Evolutionary conservation across 371 early-diverging fungal species (phyloP).

Genomic region (Cokeromyces recurvatus): DNA sequence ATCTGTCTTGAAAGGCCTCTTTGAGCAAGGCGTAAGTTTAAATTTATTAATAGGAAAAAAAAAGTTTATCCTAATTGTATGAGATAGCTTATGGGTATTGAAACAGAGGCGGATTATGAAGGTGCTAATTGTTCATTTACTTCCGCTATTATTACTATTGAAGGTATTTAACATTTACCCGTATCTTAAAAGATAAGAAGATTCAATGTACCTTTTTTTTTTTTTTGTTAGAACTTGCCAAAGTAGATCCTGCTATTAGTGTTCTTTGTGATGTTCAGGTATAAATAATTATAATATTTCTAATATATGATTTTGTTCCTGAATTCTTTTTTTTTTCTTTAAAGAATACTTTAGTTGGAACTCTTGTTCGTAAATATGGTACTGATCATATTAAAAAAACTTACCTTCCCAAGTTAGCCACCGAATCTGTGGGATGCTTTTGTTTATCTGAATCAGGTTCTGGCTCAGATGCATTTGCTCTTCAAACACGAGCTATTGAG

Average conservation of each 20-base stretch:
- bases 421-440: conserved; percentile 88
- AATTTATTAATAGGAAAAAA: too few relatives aligned
- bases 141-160: conserved; percentile 88
- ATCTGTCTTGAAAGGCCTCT: conserved; percentile 77
- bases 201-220: too few relatives aligned
- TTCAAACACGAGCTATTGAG: conserved; percentile 88
- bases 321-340: too few relatives aligned
- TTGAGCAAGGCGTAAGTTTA: conserved; percentile 80
- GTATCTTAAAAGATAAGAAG: too few relatives aligned
- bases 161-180: conserved; percentile 43
- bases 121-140: conserved; percentile 91
- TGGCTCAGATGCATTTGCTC: conserved; percentile 96
- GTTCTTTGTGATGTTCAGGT: conserved; percentile 95
- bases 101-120: conserved; percentile 76
- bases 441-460: conserved; percentile 92
- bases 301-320: too few relatives aligned
- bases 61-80: too few relatives aligned
- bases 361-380: conserved; percentile 88
- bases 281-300: conserved; percentile 3
- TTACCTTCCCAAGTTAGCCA: conserved; percentile 82
- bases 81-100: conserved; percentile 97
- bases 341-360: conserved; percentile 93
- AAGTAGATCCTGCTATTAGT: conserved; percentile 91
- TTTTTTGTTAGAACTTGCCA: conserved; percentile 85
- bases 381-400: conserved; percentile 71